A percentile compares a stretch with the other conserved stretches of the same genome.
Conservation (phyloP, 2,329 filamentous ascomycete genomes). For the Teratosphaeria pseudoeucalypti region DNA sequence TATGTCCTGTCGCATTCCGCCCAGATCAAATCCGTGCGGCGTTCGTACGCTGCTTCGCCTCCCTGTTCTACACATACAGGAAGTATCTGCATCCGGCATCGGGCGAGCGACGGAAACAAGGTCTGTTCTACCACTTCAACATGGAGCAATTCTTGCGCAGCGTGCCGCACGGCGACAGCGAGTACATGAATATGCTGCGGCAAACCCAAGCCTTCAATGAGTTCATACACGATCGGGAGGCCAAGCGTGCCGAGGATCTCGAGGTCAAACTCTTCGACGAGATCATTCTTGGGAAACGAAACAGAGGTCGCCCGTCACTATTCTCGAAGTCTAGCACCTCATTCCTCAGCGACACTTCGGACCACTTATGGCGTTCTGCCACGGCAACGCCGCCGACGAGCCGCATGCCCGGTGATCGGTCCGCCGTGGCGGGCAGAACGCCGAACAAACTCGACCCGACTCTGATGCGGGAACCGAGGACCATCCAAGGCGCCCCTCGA, state of each 20-base stretch:
- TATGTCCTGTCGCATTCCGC: constrained; percentile 57
- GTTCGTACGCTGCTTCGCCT: constrained; percentile 59
- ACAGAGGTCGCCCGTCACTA: constrained; percentile 55
- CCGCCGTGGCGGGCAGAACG: constrained; percentile 47
- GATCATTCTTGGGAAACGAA: constrained; percentile 69
- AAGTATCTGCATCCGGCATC: constrained; percentile 50
- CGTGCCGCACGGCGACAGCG: constrained; percentile 52
- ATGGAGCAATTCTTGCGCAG: constrained; percentile 57
- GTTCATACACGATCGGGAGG: constrained; percentile 72
- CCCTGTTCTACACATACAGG: constrained; percentile 58
- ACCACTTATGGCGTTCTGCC: constrained; percentile 68
- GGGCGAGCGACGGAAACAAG: constrained; percentile 52
- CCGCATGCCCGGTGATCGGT: constrained; percentile 49
- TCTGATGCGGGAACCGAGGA: constrained; percentile 83
- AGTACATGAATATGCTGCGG: constrained; percentile 52
- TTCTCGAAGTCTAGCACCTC: constrained; percentile 50
- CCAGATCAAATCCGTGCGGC: constrained; percentile 57
- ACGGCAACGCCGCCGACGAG: constrained; percentile 47
- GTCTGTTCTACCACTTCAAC: constrained; percentile 54
- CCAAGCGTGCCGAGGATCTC: constrained; percentile 49
- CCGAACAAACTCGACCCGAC: constrained; percentile 76
- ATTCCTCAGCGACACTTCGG: constrained; percentile 61
- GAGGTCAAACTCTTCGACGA: constrained; percentile 71
- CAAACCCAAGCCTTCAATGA: constrained; percentile 56
- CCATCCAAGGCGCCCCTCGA: constrained; percentile 76